phyloP scores from a whole-genome alignment of 2,329 filamentous ascomycete genomes.

The Colletotrichum agaves region DNA sequence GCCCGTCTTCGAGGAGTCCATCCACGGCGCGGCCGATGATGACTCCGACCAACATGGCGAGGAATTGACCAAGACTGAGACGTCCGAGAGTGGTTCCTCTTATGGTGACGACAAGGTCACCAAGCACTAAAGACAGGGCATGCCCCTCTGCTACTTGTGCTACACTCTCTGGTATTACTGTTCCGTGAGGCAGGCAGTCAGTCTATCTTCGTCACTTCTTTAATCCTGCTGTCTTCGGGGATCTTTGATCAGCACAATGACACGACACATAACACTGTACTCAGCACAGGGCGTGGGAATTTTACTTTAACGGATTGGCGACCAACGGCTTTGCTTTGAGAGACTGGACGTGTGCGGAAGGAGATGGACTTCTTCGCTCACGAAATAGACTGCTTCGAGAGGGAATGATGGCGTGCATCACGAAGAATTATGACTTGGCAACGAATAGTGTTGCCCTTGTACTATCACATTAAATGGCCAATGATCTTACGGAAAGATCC shows the following conservation, averaged over 20 bases:
- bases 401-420: constrained; percentile 31
- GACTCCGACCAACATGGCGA: constrained; percentile 50
- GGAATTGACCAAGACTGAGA: constrained; percentile 65
- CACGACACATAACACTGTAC: constrained; percentile 5
- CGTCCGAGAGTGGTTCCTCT: constrained; percentile 69
- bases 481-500: constrained; percentile 31
- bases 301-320: constrained; percentile 18
- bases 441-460: constrained; percentile 28
- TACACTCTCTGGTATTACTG: constrained; percentile 18
- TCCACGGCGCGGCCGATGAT: constrained; percentile 75
- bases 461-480: constrained; percentile 32
- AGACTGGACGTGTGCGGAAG: constrained; percentile 14
- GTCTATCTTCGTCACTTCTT: constrained; percentile 6
- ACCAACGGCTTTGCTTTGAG: constrained; percentile 26
- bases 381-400: constrained; percentile 21
- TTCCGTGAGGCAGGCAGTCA: constrained; percentile 26
- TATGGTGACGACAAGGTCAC: constrained; percentile 59
- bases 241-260: constrained; percentile 11
- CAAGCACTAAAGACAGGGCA: constrained; percentile 32
- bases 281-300: constrained; percentile 6
- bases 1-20: constrained; percentile 88
- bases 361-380: background rate
- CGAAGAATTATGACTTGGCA: constrained; percentile 31
- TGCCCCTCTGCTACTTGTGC: constrained; percentile 2
- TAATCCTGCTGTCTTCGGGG: background rate